A percentile compares a stretch with the other conserved stretches of the same genome.
These are phyloP conservation scores for Kickxella alabastrina DNA, from an alignment of 192 early-diverging fungal genomes.

Conservation along the genomic window DNA sequence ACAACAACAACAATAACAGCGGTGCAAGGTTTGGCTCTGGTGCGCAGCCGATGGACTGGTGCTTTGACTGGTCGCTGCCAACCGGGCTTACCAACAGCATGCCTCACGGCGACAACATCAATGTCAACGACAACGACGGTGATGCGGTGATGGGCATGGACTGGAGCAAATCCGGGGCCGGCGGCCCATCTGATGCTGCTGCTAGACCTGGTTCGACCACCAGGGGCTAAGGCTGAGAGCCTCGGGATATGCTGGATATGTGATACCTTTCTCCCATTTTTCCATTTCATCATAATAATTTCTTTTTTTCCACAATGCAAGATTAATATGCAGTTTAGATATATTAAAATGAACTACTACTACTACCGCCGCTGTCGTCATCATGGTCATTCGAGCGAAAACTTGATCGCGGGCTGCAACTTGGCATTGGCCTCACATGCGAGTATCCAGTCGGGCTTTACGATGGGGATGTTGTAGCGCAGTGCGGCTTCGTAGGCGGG, in stretches of 20 bases:
- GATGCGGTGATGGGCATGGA: not conserved
- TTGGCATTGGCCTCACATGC: conserved; percentile 86
- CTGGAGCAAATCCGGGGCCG: too few relatives aligned
- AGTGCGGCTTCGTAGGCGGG: conserved; percentile 83
- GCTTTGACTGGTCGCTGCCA: conserved; percentile 25
- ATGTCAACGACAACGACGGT: not conserved
- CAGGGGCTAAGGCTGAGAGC: too few relatives aligned
- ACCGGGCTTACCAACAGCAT: too few relatives aligned
- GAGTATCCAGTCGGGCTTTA: conserved; percentile 92
- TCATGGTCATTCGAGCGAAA: conserved; percentile 16
- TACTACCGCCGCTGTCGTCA: too few relatives aligned
- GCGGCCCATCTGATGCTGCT: not conserved
- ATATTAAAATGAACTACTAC: too few relatives aligned
- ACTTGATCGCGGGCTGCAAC: conserved; percentile 68
- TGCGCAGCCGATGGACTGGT: conserved; percentile 33
- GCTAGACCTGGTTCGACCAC: not conserved
- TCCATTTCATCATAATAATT: not conserved
- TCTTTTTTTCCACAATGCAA: not conserved
- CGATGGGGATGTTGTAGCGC: conserved; percentile 89
- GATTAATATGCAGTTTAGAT: too few relatives aligned
- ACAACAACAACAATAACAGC: too few relatives aligned
- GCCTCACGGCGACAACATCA: too few relatives aligned
- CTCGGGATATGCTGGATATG: too few relatives aligned
- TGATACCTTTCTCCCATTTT: not conserved
- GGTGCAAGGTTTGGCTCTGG: not conserved